A percentile compares a stretch with the other conserved stretches of the same genome.
Evolutionary conservation across 257 asterid species (phyloP).

Genomic region (Verbena officinalis): DNA sequence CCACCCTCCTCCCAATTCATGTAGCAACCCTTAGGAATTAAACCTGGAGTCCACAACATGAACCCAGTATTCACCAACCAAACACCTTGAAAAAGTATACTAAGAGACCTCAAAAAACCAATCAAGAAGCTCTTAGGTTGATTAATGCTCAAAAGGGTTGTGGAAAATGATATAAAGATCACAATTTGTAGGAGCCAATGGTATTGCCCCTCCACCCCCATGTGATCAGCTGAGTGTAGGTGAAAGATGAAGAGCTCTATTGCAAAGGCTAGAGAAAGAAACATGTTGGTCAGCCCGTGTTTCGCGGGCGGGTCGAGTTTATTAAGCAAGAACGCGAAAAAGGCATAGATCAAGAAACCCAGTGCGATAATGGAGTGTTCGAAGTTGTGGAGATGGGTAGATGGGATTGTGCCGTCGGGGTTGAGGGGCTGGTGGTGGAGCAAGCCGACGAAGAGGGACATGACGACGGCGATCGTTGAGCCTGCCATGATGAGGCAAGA

Average conservation of each 20-base stretch:
- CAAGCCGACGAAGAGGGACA: slow-evolving; percentile 66
- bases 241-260: slow-evolving; percentile 56
- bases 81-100: slow-evolving; percentile 55
- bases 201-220: slow-evolving; percentile 68
- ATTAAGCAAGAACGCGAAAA: slow-evolving; percentile 45
- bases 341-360: slow-evolving; percentile 42
- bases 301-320: slow-evolving; percentile 38
- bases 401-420: slow-evolving; percentile 53
- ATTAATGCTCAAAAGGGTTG: slow-evolving; percentile 46
- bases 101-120: slow-evolving; percentile 44
- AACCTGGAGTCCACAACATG: slow-evolving; percentile 54
- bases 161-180: slow-evolving; percentile 41
- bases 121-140: slow-evolving; percentile 47
- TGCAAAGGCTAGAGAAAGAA: slow-evolving; percentile 47
- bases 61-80: slow-evolving; percentile 54
- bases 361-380: slow-evolving; percentile 56
- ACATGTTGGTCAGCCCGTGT: slow-evolving; percentile 40
- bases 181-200: slow-evolving; percentile 29
- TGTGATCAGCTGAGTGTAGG: slow-evolving; percentile 61
- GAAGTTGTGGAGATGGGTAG: slow-evolving; percentile 54
- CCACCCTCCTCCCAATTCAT: slow-evolving; percentile 41
- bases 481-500: slow-evolving; percentile 47
- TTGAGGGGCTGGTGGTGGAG: slow-evolving; percentile 50
- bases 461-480: slow-evolving; percentile 42
- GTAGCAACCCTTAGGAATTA: slow-evolving; percentile 40